Evolutionary conservation across 2,329 filamentous ascomycete genomes (phyloP).

Genomic region (Stagonosporopsis tanaceti): DNA sequence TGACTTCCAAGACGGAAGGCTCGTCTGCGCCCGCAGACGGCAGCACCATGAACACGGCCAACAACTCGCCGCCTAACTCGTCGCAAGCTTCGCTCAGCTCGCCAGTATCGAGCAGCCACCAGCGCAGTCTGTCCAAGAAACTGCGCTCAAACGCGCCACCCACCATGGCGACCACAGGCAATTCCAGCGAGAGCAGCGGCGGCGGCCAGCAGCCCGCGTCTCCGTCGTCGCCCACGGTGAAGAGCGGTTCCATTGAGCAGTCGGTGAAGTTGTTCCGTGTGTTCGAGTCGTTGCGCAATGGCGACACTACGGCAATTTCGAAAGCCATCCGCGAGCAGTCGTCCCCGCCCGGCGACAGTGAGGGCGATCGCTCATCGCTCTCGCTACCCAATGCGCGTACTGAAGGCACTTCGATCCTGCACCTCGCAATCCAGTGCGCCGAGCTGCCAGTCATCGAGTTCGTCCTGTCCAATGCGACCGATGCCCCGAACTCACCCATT

Average conservation of each 20-base stretch:
- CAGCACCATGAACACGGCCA: slow-evolving; percentile 22
- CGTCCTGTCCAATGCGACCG: slow-evolving; percentile 72
- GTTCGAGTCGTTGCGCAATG: slow-evolving; percentile 89
- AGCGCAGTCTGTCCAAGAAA: slow-evolving; percentile 40
- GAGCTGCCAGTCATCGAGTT: slow-evolving; percentile 93
- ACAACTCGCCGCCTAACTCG: slow-evolving; percentile 29
- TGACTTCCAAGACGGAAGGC: slow-evolving; percentile 46
- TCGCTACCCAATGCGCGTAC: slow-evolving; percentile 55
- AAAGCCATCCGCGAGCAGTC: slow-evolving; percentile 77
- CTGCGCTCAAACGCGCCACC: slow-evolving; percentile 40
- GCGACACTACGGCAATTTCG: slow-evolving; percentile 89
- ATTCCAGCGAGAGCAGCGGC: slow-evolving; percentile 16
- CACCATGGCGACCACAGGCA: slow-evolving; percentile 34
- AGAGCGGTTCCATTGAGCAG: slow-evolving; percentile 74
- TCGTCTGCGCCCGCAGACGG: slow-evolving; percentile 26
- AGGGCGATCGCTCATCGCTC: slow-evolving; percentile 60
- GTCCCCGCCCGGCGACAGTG: slow-evolving; percentile 55
- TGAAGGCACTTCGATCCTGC: slow-evolving; percentile 88
- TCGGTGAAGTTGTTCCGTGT: slow-evolving; percentile 93
- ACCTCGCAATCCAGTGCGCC: slow-evolving; percentile 94
- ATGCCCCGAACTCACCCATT: slow-evolving; percentile 65
- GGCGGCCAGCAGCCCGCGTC: slow-evolving; percentile 24
- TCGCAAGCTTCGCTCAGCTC: slow-evolving; percentile 39
- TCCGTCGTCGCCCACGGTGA: slow-evolving; percentile 41
- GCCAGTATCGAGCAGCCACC: slow-evolving; percentile 30